phyloP scores from a whole-genome alignment of 1,284 basidiomycete species.

The Cryptococcus sp. region DNA sequence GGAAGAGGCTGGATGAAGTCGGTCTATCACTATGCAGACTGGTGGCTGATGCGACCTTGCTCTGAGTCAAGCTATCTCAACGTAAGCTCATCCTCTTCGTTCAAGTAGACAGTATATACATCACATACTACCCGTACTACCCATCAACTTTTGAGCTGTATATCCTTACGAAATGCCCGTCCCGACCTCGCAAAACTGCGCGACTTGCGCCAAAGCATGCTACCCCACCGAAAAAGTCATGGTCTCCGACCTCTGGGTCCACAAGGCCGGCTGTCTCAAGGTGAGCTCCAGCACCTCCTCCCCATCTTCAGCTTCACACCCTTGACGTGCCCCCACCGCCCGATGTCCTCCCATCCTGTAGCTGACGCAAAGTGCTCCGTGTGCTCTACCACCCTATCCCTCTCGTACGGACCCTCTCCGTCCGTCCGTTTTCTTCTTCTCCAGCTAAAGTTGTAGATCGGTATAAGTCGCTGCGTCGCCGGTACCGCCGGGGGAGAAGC shows the following conservation, averaged over 20 bases:
- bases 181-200: neutral
- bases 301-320: too few species aligned
- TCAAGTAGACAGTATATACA: too few species aligned
- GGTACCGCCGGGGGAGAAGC: constrained; percentile 3
- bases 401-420: constrained; percentile 2
- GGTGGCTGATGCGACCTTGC: too few species aligned
- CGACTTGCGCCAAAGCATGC: constrained; percentile 11
- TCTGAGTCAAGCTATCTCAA: too few species aligned
- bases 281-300: too few species aligned
- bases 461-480: constrained; percentile 15
- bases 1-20: too few species aligned
- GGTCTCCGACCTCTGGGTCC: constrained; percentile 17
- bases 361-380: constrained; percentile 11
- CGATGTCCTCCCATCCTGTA: neutral
- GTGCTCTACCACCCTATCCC: constrained; percentile 15
- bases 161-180: neutral
- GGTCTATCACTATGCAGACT: too few species aligned
- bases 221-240: constrained; percentile 19
- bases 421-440: too few species aligned
- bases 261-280: constrained; percentile 16
- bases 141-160: too few species aligned
- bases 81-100: too few species aligned
- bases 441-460: constrained; percentile 8
- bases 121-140: too few species aligned
- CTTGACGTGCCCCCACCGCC: too few species aligned